Conservation (phyloP, 495 filamentous ascomycete genomes). For the Xylaria intraflava region DNA sequence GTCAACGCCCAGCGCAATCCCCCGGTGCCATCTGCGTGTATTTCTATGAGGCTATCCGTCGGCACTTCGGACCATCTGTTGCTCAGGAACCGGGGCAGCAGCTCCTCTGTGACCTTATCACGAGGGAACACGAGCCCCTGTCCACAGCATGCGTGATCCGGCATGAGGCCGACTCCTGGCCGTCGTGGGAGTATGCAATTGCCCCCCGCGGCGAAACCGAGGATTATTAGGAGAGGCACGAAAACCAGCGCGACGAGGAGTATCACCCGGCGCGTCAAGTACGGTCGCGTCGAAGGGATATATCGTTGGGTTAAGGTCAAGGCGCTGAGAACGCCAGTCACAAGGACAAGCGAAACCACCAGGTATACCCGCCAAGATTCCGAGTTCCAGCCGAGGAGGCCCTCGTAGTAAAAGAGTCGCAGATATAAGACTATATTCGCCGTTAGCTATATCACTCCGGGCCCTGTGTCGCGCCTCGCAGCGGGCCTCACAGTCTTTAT, state of each 20-base stretch:
- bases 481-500: slow-evolving; percentile 11
- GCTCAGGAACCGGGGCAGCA: slow-evolving; percentile 14
- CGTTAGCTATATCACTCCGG: not conserved
- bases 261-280: slow-evolving; percentile 11
- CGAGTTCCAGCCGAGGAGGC: slow-evolving; percentile 49
- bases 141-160: slow-evolving; percentile 39
- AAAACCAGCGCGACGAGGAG: slow-evolving; percentile 15
- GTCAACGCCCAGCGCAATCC: slow-evolving; percentile 39
- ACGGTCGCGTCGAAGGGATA: slow-evolving; percentile 4
- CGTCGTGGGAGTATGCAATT: slow-evolving; percentile 18
- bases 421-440: slow-evolving; percentile 37
- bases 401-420: slow-evolving; percentile 53
- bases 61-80: slow-evolving; percentile 17
- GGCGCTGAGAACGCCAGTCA: slow-evolving; percentile 2
- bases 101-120: slow-evolving; percentile 6
- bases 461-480: not conserved
- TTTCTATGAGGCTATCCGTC: slow-evolving; percentile 22
- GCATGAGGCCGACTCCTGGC: slow-evolving; percentile 41
- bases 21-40: slow-evolving; percentile 15
- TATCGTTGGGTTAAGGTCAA: slow-evolving; percentile 9
- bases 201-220: slow-evolving; percentile 34
- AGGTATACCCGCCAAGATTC: slow-evolving; percentile 45
- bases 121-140: slow-evolving; percentile 25
- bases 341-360: slow-evolving; percentile 23
- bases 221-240: slow-evolving; percentile 22